Evolutionary conservation across 345 rosid genomes (phyloP).

Genomic region (Rhodomyrtus tomentosa): DNA sequence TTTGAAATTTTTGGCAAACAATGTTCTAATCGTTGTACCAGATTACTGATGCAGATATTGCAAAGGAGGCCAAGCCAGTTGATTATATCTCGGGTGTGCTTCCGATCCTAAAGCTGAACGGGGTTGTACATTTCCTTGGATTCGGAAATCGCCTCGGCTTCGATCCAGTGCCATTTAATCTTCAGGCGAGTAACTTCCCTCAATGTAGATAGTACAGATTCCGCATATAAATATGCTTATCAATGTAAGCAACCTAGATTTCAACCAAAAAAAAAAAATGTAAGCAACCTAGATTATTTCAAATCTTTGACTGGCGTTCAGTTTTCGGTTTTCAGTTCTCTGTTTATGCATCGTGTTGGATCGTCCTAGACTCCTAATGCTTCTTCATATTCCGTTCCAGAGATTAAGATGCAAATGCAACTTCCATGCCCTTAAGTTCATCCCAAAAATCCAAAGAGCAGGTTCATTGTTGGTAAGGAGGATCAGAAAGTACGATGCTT

Average conservation of each 20-base stretch:
- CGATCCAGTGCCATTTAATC: constrained; percentile 62
- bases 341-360: neutral
- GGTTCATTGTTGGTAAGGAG: constrained; percentile 60
- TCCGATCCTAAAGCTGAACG: constrained; percentile 43
- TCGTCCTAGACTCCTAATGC: neutral
- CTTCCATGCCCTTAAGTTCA: constrained; percentile 77
- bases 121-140: constrained; percentile 79
- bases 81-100: constrained; percentile 51
- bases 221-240: neutral
- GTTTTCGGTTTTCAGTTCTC: neutral
- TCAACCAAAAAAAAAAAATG: too few relatives aligned
- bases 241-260: neutral
- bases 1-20: neutral
- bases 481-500: constrained; percentile 42
- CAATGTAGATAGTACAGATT: neutral
- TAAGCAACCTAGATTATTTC: neutral
- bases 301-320: neutral
- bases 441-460: constrained; percentile 54
- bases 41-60: constrained; percentile 80
- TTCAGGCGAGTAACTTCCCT: constrained; percentile 44
- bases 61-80: constrained; percentile 66
- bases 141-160: constrained; percentile 88
- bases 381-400: constrained; percentile 18
- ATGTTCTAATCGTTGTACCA: constrained; percentile 12
- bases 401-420: constrained; percentile 87